Evolutionary conservation across 106 monocot genomes (phyloP), one percentile per base, ranked within the genome.

Genomic region (Phalaenopsis aphrodite): DNA sequence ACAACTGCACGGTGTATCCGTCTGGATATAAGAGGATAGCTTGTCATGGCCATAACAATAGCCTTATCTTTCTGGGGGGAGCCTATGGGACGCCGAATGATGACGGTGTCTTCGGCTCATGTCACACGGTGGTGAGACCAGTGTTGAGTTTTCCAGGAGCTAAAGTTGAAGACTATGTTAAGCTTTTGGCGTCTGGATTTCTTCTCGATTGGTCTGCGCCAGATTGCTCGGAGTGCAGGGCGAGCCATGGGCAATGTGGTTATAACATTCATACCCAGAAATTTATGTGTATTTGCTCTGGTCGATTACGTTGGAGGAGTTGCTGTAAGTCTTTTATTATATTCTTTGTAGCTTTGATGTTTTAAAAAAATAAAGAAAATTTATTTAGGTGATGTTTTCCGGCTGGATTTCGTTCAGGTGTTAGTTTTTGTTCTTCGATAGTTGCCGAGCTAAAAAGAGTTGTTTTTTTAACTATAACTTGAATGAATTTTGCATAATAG

Each of bases 211-310:
- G 78, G 78, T 5, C 47, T 5, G 85, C 72, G 17, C 11, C 81
- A 21, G 30, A 79, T 66, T 85, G 85, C 61, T 36, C 69, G 9
- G 78, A 85, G 61, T 85, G 85, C 78, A 75, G 24, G 23, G 52
- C 43, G 52, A 85, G 78, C 75, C 41, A 72, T 49, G 85, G 85
- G 17, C 78, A 82, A 78, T 85, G 85, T 75, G 85, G 82, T 2
- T 85, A 78, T 38, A 47, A 56, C 55, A 52, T 47, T 5, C 10
- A 12, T 4, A 75, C 41, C 0, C 2, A 10, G 37, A 17, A 41
- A 15, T 85, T 85, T 55, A 82, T 72, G 57, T 85, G 85, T 18
- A 75, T 85, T 75, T 85, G 85, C 57, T 19, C 36, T 49, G 82
- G 82, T 67, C 36, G 82, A 43, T 5, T 16, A 21, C 82, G 82